Percentiles rank a stretch among this genome's conserved stretches.
Evolutionary conservation across 1,139 yeast genomes (phyloP).

Genomic region (Magnusiomyces sp.): DNA sequence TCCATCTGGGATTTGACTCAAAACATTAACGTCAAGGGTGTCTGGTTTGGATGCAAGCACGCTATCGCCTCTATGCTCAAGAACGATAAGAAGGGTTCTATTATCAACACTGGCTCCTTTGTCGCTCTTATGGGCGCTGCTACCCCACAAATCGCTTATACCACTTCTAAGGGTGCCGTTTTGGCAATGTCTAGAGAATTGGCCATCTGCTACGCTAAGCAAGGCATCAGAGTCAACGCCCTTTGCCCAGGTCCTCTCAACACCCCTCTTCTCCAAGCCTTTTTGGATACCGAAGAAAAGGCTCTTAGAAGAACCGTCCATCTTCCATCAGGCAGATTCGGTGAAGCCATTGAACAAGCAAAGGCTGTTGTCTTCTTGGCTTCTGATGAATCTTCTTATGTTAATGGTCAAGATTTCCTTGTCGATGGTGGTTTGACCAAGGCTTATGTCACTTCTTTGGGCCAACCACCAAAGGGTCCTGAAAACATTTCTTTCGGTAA

Average conservation of each 20-base stretch:
- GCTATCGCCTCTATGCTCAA: conserved; percentile 44
- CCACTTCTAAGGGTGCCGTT: conserved; percentile 37
- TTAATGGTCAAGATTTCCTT: conserved; percentile 74
- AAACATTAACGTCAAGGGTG: conserved; percentile 48
- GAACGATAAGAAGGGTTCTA: conserved; percentile 43
- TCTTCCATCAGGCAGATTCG: conserved; percentile 45
- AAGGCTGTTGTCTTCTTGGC: conserved; percentile 78
- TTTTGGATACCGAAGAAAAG: conserved; percentile 34
- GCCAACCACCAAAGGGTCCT: conserved; percentile 24
- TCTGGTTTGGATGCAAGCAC: conserved; percentile 49
- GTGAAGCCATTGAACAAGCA: conserved; percentile 63
- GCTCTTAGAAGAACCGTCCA: conserved; percentile 41
- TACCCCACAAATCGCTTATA: conserved; percentile 34
- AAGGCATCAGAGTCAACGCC: conserved; percentile 58
- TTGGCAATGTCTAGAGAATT: conserved; percentile 47
- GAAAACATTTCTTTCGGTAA: conserved; percentile 27
- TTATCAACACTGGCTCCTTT: conserved; percentile 55
- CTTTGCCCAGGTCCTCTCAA: conserved; percentile 59
- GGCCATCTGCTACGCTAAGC: conserved; percentile 61
- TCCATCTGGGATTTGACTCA: conserved; percentile 44
- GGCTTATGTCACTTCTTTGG: conserved; percentile 28
- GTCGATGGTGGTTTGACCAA: conserved; percentile 69
- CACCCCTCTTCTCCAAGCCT: conserved; percentile 51
- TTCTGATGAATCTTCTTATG: conserved; percentile 67
- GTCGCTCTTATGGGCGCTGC: conserved; percentile 44